Base-by-base conservation (phyloP, 2,329 filamentous ascomycete species). In the Aspergillus ochraceus region DNA sequence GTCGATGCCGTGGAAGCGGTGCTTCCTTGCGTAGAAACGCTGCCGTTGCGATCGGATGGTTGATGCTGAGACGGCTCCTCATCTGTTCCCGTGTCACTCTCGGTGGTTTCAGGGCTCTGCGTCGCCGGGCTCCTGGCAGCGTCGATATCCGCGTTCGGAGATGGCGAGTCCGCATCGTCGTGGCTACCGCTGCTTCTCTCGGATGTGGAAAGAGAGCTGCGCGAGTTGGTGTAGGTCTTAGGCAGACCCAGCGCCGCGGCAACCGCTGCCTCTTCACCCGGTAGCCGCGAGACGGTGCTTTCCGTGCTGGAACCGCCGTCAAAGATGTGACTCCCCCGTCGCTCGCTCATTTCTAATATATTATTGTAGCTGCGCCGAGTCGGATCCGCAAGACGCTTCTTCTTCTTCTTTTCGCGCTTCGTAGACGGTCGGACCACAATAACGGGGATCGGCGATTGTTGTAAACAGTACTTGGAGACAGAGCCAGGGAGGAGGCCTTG, bases 391-490 rank as follows among this genome's bases (percentile, higher is more conserved):
- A 87, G 84, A 30, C 93, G 88, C 80, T 97, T 97, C 60, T 85
- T 84, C 77, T 95, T 96, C 79, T 96, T 96, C 78, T 95, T 95
- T 71, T 91, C 86, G 20, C 93, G 89, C 78, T 96, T 96, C 62
- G 90, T 90, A 32, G 89, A 90, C 39, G 93, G 92, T 4, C 93
- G 86, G 10, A 97, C 93, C 32, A 97, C 93, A 30, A 97, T 93
- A 8, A 97, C 93, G 1, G 93, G 93, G 1, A 97, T 91, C 0
- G 93, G 92, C 1, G 91, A 96, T 74, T 96, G 93, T 72, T 97
- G 93, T 12, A 97, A 83, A 70, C 93, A 97, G 77, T 97, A 97
- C 73, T 97, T 97, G 26, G 91, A 96, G 49, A 97, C 93, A 0
- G 90, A 95, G 64, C 92, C 95, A 52, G 91, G 91, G 47, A 97